These are phyloP conservation scores for Chaetomium olivaceum DNA, from an alignment of 2,329 filamentous ascomycete species.

Conservation along the genomic window DNA sequence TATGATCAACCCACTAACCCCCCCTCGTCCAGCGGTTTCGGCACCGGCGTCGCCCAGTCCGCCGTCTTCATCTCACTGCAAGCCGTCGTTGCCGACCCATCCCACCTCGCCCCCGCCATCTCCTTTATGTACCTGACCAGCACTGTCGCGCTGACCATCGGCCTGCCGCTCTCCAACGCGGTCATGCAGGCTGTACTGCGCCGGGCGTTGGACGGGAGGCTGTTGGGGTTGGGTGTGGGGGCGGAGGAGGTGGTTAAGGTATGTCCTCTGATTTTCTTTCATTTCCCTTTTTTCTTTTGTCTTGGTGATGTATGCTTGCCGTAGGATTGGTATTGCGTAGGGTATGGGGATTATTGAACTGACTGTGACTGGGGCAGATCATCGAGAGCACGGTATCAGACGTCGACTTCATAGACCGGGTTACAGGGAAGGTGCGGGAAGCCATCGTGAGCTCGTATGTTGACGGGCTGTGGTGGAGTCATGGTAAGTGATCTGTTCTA, in stretches of 20 bases:
- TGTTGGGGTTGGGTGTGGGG: constrained; percentile 32
- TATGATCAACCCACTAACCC: neutral
- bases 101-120: constrained; percentile 44
- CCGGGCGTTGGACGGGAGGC: constrained; percentile 25
- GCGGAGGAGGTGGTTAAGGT: constrained; percentile 31
- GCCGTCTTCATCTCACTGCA: constrained; percentile 47
- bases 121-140: constrained; percentile 44
- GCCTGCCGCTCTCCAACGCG: constrained; percentile 43
- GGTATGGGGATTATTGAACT: too few relatives aligned
- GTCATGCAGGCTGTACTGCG: constrained; percentile 37
- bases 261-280: neutral
- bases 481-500: constrained; percentile 29
- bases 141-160: constrained; percentile 43
- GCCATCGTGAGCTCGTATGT: constrained; percentile 40
- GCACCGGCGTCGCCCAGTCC: constrained; percentile 44
- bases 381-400: constrained; percentile 38
- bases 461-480: constrained; percentile 40
- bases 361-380: constrained; percentile 34
- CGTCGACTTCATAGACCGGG: constrained; percentile 37
- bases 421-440: constrained; percentile 32
- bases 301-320: too few relatives aligned
- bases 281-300: neutral
- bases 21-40: constrained; percentile 39
- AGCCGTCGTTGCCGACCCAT: constrained; percentile 39
- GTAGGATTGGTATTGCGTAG: too few relatives aligned